These are phyloP conservation scores for Xylaria scruposa DNA, from an alignment of 495 filamentous ascomycete genomes.

Conservation along the genomic window DNA sequence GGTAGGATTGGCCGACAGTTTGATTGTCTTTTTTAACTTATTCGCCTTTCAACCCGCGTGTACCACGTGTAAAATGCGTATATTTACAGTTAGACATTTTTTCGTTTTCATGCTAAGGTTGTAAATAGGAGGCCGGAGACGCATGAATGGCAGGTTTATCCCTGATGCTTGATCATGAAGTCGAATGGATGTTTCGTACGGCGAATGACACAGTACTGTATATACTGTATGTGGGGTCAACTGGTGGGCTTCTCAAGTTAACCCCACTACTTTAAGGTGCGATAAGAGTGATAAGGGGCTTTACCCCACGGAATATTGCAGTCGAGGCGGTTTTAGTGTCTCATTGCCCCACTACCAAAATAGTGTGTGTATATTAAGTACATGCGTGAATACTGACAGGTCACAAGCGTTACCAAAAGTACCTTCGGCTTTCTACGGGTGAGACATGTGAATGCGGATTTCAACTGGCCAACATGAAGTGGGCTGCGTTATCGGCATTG, in stretches of 20 bases:
- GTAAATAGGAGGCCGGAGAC: neutral
- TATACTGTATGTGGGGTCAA: constrained; percentile 5
- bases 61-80: neutral
- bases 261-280: neutral
- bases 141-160: constrained; percentile 8
- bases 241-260: neutral
- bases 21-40: neutral
- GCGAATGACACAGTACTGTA: neutral
- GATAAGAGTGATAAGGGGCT: constrained; percentile 18
- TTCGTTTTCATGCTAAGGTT: neutral
- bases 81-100: neutral
- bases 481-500: constrained; percentile 15
- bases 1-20: neutral
- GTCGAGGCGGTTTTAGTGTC: neutral
- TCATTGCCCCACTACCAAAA: neutral
- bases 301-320: constrained; percentile 14
- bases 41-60: neutral
- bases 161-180: constrained; percentile 5
- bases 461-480: neutral
- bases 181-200: constrained; percentile 10
- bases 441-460: too few relatives aligned
- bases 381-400: too few relatives aligned
- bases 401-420: too few relatives aligned
- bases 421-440: too few relatives aligned
- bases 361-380: neutral